phyloP scores from a whole-genome alignment of 805 yeast genomes.

The Tetrapisispora namnaoensis region DNA sequence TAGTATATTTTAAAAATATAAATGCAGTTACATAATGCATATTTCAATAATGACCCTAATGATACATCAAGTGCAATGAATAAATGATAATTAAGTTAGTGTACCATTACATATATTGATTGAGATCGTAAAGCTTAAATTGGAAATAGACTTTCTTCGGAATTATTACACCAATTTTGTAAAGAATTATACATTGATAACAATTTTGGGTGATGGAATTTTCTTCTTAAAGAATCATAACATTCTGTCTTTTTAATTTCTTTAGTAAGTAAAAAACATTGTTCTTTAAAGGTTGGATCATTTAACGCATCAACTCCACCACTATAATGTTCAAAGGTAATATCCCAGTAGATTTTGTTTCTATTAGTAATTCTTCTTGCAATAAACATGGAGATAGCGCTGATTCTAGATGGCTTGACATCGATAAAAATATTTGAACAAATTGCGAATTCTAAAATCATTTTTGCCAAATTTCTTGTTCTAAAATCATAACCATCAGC shows the following conservation, averaged over 20 bases:
- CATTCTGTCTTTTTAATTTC: slow-evolving; percentile 26
- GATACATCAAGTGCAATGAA: too few species aligned
- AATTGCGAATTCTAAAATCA: slow-evolving; percentile 65
- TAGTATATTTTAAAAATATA: not conserved
- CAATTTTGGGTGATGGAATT: slow-evolving; percentile 17
- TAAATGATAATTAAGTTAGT: not conserved
- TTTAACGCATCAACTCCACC: slow-evolving; percentile 18
- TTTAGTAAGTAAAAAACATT: slow-evolving; percentile 15
- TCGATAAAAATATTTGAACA: slow-evolving; percentile 71
- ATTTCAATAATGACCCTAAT: not conserved
- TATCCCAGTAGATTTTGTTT: slow-evolving; percentile 16
- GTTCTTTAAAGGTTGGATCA: slow-evolving; percentile 11
- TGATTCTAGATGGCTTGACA: slow-evolving; percentile 64
- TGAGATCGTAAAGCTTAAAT: not conserved
- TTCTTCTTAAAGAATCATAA: slow-evolving; percentile 19
- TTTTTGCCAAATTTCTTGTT: slow-evolving; percentile 79
- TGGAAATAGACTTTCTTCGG: slow-evolving; percentile 4
- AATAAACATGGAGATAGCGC: slow-evolving; percentile 84
- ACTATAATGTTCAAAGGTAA: slow-evolving; percentile 17
- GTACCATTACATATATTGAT: not conserved
- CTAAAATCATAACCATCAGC: slow-evolving; percentile 83
- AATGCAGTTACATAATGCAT: not conserved
- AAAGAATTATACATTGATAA: slow-evolving; percentile 10
- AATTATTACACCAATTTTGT: slow-evolving; percentile 6
- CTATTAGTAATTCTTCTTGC: slow-evolving; percentile 37